phyloP scores from a whole-genome alignment of 2,329 filamentous ascomycete species.

The Claviceps digitariae region DNA sequence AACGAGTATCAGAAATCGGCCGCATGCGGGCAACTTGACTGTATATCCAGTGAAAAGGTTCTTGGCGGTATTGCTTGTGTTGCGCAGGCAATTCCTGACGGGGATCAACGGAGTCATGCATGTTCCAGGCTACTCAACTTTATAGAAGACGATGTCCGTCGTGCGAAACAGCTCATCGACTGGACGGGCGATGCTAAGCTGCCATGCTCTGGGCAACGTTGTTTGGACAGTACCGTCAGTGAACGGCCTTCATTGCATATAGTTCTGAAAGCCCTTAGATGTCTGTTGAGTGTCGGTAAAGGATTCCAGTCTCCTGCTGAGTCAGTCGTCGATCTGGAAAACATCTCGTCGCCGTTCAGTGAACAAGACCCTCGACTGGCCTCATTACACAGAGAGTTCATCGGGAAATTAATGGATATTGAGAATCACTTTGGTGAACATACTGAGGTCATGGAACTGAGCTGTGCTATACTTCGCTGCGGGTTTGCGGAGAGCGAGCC shows the following conservation, averaged over 20 bases:
- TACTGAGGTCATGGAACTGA: constrained; percentile 56
- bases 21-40: constrained; percentile 43
- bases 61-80: constrained; percentile 63
- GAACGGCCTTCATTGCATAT: constrained; percentile 35
- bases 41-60: constrained; percentile 57
- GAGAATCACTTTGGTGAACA: constrained; percentile 41
- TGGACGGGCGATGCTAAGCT: constrained; percentile 3
- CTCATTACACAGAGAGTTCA: constrained; percentile 31
- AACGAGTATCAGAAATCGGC: constrained; percentile 54
- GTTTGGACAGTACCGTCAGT: constrained; percentile 17
- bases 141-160: constrained; percentile 41
- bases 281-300: constrained; percentile 56
- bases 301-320: constrained; percentile 58
- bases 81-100: constrained; percentile 54
- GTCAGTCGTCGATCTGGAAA: constrained; percentile 52
- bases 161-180: constrained; percentile 12
- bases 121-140: constrained; percentile 46
- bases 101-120: constrained; percentile 37
- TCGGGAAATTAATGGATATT: constrained; percentile 32
- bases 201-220: constrained; percentile 14
- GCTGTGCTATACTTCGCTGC: constrained; percentile 56
- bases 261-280: constrained; percentile 46
- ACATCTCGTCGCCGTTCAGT: constrained; percentile 16
- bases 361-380: constrained; percentile 10
- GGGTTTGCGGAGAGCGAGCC: constrained; percentile 64